Evolutionary conservation across 2,329 filamentous ascomycete species (phyloP).

Genomic region (Aspergillus cejpii): DNA sequence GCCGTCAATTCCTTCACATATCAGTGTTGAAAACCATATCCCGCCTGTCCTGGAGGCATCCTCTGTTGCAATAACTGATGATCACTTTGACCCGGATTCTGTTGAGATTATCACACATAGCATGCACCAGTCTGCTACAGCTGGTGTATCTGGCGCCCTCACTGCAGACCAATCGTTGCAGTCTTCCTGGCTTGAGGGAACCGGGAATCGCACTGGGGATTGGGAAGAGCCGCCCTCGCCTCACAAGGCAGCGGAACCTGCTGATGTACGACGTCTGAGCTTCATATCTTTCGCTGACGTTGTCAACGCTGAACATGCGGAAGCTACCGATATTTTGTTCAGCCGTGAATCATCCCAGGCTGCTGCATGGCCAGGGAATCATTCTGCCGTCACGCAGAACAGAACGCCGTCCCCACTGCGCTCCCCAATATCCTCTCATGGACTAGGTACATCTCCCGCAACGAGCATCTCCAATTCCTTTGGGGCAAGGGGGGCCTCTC

Average conservation of each 20-base stretch:
- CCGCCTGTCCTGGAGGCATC: slow-evolving; percentile 86
- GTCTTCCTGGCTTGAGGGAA: slow-evolving; percentile 45
- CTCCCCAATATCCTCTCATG: slow-evolving; percentile 69
- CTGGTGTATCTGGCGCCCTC: slow-evolving; percentile 47
- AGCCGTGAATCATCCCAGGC: slow-evolving; percentile 63
- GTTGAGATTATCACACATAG: slow-evolving; percentile 90
- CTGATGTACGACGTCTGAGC: slow-evolving; percentile 74
- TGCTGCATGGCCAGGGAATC: not conserved
- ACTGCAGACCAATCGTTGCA: slow-evolving; percentile 29
- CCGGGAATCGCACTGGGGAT: slow-evolving; percentile 49
- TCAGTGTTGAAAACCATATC: slow-evolving; percentile 90
- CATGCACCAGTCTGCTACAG: slow-evolving; percentile 70
- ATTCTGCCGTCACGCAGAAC: slow-evolving; percentile 36
- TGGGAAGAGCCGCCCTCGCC: slow-evolving; percentile 63
- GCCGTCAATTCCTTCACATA: slow-evolving; percentile 84
- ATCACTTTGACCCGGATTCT: slow-evolving; percentile 73
- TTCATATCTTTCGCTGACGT: slow-evolving; percentile 98
- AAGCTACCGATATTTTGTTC: slow-evolving; percentile 40
- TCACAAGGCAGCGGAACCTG: slow-evolving; percentile 69
- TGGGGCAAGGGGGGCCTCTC: slow-evolving; percentile 66
- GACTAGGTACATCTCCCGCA: slow-evolving; percentile 62
- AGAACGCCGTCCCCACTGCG: slow-evolving; percentile 74
- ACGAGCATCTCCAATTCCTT: slow-evolving; percentile 69
- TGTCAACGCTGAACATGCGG: slow-evolving; percentile 62
- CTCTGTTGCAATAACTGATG: slow-evolving; percentile 84